Evolutionary conservation across 139 green algal species (phyloP), one percentile per base, ranked within the genome.

Genomic region (Closterium sp.): DNA sequence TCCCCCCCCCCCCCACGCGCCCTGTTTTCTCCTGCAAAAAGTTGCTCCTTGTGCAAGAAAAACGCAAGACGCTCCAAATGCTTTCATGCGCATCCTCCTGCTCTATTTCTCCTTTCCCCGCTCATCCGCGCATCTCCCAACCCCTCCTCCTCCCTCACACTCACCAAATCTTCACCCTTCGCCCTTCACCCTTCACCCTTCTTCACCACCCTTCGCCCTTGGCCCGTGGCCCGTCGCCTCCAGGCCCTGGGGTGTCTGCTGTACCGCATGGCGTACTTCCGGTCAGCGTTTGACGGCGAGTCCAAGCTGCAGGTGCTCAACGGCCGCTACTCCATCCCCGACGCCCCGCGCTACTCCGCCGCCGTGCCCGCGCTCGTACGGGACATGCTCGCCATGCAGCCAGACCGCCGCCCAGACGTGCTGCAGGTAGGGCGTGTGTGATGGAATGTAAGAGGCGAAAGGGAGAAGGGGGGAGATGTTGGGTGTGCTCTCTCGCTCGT

Each of bases 231-330:
- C 9, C 16, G 9, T 3, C 83, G 19, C 83, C 55, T 25, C 83
- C 92, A 94, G 92, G 92, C 92, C 0, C 64, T 95, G 3, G 92
- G 94, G 0, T 94, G 90, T 32, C 86, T 94, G 16, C 87, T 95
- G 7, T 94, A 93, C 64, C 32, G 91, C 35, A 36, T 95, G 33
- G 85, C 85, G 6, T 95, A 90, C 85, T 85, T 91, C 36, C 86
- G 85, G 84, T 88, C 66, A 4, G 33, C 81, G 8, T 95, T 95
- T 91, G 91, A 93, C 64, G 93, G 91, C 6, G 93, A 94, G 23
- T 94, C 91, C 84, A 95, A 94, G 83, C 91, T 94, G 88, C 91
- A 94, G 33, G 85, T 94, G 28, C 84, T 94, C 21, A 94, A 94
- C 84, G 92, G 92, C 64, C 92, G 93, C 36, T 94, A 94, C 34